Evolutionary conservation across 805 yeast species (phyloP).

Genomic region (Barnettozyma californica): DNA sequence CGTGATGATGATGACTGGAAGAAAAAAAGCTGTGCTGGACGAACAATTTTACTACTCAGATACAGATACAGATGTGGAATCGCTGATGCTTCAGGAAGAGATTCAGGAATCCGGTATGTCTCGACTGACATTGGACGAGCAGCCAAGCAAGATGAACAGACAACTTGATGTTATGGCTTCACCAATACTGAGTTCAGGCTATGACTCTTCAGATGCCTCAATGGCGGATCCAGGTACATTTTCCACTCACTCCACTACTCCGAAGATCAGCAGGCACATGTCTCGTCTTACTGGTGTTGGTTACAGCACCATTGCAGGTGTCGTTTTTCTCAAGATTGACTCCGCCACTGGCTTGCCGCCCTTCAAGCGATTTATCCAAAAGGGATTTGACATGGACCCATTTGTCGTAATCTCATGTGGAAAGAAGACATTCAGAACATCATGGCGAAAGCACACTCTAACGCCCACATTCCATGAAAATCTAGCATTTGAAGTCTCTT

Average conservation of each 20-base stretch:
- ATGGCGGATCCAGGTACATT: neutral
- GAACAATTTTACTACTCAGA: slow-evolving; percentile 25
- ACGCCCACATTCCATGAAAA: slow-evolving; percentile 81
- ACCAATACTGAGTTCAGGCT: neutral
- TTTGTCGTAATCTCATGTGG: slow-evolving; percentile 91
- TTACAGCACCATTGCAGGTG: slow-evolving; percentile 39
- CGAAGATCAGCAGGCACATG: neutral
- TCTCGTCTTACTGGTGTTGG: neutral
- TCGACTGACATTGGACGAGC: neutral
- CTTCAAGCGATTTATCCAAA: slow-evolving; percentile 52
- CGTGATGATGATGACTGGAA: slow-evolving; percentile 1
- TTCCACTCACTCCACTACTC: neutral
- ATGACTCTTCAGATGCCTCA: slow-evolving; percentile 6
- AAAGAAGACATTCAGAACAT: slow-evolving; percentile 77
- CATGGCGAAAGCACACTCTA: slow-evolving; percentile 75
- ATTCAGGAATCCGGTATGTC: neutral
- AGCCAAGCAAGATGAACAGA: neutral
- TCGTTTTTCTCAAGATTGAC: slow-evolving; percentile 68
- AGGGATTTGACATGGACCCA: slow-evolving; percentile 94
- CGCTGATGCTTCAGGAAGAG: slow-evolving; percentile 14
- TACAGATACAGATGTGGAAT: slow-evolving; percentile 24
- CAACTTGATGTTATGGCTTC: neutral
- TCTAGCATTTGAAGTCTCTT: slow-evolving; percentile 69
- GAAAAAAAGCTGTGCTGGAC: slow-evolving; percentile 11
- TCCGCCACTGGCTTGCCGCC: slow-evolving; percentile 80